Base-by-base conservation (phyloP, 345 rosid genomes). In the Lagerstroemia speciosa region DNA sequence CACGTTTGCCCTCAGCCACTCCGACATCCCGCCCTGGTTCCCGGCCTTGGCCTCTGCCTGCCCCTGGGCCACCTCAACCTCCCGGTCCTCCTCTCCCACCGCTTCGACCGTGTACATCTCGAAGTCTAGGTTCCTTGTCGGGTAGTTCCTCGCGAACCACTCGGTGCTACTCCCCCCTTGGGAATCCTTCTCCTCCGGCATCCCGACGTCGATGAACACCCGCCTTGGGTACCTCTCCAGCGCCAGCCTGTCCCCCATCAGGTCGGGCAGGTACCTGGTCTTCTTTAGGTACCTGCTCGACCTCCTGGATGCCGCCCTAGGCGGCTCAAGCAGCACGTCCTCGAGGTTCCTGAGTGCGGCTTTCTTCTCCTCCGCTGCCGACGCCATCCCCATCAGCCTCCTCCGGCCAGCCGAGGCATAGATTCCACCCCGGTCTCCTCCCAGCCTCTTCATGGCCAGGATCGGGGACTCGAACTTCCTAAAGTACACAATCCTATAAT, bases 311-410 rank as follows among this genome's bases (percentile, higher is more conserved):
- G 89, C 81, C 14, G 87, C 80, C 77, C 92, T 69, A 52, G 98
- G 96, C 61, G 94, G 98, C 73, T 92, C 96, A 9, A 87, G 84
- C 22, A 85, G 89, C 19, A 86, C 96, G 60, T 92, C 89, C 76
- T 92, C 96, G 0, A 89, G 84, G 32, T 89, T 83, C 6, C 73
- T 73, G 71, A 86, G 75, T 50, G 86, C 96, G 3, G 82, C 85
- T 53, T 78, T 81, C 77, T 76, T 86, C 26, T 65, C 67, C 9
- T 81, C 83, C 22, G 79, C 87, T 20, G 73, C 61, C 34, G 72
- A 62, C 34, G 72, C 77, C 3, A 62, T 71, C 29, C 76, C 76
- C 22, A 76, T 68, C 16, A 86, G 87, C 67, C 83, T 74, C 60
- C 90, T 75, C 0, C 74, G 45, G 14, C 75, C 48, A 17, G 68